These are phyloP conservation scores for Thalassiosira hispida DNA, from an alignment of 352 stramenopile genomes.

Conservation along the genomic window DNA sequence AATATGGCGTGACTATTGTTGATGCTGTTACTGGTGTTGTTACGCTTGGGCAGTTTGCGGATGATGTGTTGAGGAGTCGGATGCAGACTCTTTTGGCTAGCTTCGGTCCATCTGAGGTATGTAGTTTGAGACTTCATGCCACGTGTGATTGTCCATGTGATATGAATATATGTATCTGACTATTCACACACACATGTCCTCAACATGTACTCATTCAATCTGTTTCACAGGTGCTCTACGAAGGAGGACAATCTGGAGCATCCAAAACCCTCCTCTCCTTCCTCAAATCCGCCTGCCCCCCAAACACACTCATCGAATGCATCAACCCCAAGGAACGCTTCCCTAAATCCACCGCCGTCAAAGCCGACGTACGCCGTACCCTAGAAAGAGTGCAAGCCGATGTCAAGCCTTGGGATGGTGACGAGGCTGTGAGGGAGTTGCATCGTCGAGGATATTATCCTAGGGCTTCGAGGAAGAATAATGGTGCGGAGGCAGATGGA, in stretches of 20 bases:
- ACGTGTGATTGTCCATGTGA: background rate
- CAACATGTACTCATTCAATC: background rate
- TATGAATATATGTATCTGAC: too few species aligned
- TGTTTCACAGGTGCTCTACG: conserved; percentile 43
- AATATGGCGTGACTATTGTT: conserved; percentile 95
- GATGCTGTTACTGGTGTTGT: conserved; percentile 93
- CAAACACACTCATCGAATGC: conserved; percentile 44
- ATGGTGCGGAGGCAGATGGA: conserved; percentile 33
- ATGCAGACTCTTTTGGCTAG: conserved; percentile 94
- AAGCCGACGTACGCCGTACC: conserved; percentile 52
- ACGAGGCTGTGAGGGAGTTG: conserved; percentile 91
- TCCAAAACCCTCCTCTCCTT: conserved; percentile 66
- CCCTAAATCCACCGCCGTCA: conserved; percentile 74
- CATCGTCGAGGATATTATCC: conserved; percentile 90
- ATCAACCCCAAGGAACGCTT: conserved; percentile 70
- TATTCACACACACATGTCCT: background rate
- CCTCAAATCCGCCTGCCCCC: conserved; percentile 54
- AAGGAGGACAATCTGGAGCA: conserved; percentile 58
- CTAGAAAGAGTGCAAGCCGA: conserved; percentile 65
- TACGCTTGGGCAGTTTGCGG: conserved; percentile 96
- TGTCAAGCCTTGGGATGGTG: conserved; percentile 89
- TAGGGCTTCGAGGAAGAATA: conserved; percentile 65
- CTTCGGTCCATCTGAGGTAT: conserved; percentile 75
- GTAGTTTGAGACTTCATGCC: background rate
- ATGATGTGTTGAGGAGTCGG: conserved; percentile 93